Conservation (phyloP, 2,329 filamentous ascomycete species). For the Microdochium trichocladiopsis region DNA sequence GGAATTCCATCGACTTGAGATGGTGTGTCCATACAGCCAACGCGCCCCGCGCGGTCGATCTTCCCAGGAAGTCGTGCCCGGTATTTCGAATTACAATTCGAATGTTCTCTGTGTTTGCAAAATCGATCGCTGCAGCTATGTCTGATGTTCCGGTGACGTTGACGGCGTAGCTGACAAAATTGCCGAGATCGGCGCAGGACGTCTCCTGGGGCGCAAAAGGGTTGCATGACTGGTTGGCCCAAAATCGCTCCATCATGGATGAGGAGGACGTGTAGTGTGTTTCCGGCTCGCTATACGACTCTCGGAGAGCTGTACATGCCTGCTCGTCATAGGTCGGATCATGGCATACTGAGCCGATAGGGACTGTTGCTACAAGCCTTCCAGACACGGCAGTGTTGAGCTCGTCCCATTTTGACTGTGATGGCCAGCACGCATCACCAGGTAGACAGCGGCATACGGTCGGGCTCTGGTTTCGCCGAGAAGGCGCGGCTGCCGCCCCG, state of each 20-base stretch:
- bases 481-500: background rate
- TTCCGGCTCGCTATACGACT: constrained; percentile 5
- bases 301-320: constrained; percentile 23
- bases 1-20: constrained; percentile 24
- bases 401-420: background rate
- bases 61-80: constrained; percentile 29
- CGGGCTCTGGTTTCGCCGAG: background rate
- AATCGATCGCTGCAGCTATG: background rate
- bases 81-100: constrained; percentile 21
- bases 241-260: constrained; percentile 14
- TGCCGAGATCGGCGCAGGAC: background rate
- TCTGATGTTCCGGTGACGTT: background rate
- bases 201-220: background rate
- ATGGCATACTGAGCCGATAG: constrained; percentile 36
- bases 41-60: constrained; percentile 28
- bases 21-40: constrained; percentile 33
- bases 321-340: constrained; percentile 23
- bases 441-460: background rate
- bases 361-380: constrained; percentile 12
- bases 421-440: background rate
- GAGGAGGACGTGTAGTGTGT: constrained; percentile 10
- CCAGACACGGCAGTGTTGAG: background rate
- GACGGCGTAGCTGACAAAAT: background rate
- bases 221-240: constrained; percentile 12
- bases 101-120: background rate